Evolutionary conservation across 179 eudicot genomes (phyloP), one percentile per base, ranked within the genome.

Genomic region (Gypsophila paniculata): DNA sequence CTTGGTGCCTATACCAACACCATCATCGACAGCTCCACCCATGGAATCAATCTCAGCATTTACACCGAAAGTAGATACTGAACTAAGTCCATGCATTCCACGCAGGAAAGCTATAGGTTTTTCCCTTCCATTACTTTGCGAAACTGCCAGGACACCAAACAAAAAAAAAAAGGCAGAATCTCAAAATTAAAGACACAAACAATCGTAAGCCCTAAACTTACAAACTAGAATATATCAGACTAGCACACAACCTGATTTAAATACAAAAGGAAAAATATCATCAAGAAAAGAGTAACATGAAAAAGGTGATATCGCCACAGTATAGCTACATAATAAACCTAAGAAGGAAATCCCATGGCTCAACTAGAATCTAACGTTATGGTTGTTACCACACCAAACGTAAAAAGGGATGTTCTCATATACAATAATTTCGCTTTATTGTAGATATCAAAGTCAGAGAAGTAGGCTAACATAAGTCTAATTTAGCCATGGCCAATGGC

Each of bases 11-110:
- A 84, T 71, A 78, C 85, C 96, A 86, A 82, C 88, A 80, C 90
- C 93, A 65, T 86, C 82, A 55, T 88, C 94, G 85, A 86, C 86
- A 85, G 88, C 87, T 78, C 91, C 95, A 76, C 97, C 98, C 99
- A 95, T 95, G 89, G 95, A 92, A 87, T 88, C 96, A 81, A 92
- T 87, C 87, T 87, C 93, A 73, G 96, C 95, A 87, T 90, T 85
- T 83, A 90, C 87, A 77, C 88, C 68, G 82, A 79, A 82, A 85
- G 84, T 75, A 85, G 79, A 85, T 74, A 81, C 85, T 69, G 87
- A 77, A 84, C 86, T 82, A 77, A 80, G 85, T 87, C 92, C 91
- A 89, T 88, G 96, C 97, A 87, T 90, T 78, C 91, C 90, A 75
- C 61, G 62, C 55, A 62, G 74, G 71, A 78, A 76, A 77, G 80